phyloP scores from a whole-genome alignment of 2,329 filamentous ascomycete genomes.

The Fusarium sp. region DNA sequence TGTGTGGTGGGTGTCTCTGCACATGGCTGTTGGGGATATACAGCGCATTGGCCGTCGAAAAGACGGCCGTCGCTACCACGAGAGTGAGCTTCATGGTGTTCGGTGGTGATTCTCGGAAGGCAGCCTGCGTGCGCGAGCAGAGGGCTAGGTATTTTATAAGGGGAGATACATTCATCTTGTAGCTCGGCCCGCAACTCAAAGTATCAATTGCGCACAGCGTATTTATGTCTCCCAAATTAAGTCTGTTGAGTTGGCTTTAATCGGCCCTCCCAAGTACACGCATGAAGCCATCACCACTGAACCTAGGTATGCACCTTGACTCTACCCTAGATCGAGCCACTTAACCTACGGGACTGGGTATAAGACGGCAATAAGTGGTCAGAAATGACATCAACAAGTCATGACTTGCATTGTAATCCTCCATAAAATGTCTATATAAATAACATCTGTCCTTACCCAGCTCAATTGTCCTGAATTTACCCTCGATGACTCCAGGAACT shows the following conservation, averaged over 20 bases:
- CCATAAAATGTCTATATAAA: neutral
- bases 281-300: neutral
- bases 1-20: neutral
- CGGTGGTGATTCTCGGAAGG: neutral
- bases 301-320: neutral
- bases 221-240: neutral
- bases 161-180: neutral
- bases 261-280: neutral
- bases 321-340: conserved; percentile 17
- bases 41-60: neutral
- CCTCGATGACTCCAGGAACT: neutral
- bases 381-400: conserved; percentile 4
- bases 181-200: neutral
- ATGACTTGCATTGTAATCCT: neutral
- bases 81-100: neutral
- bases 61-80: neutral
- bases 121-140: neutral
- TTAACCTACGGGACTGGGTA: conserved; percentile 13
- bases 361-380: conserved; percentile 6
- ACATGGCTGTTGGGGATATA: neutral
- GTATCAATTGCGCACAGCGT: neutral
- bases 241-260: neutral
- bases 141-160: neutral
- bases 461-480: neutral
- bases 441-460: neutral